These are phyloP conservation scores for Lachancea nothofagi DNA, from an alignment of 805 yeast genomes.

Conservation along the genomic window DNA sequence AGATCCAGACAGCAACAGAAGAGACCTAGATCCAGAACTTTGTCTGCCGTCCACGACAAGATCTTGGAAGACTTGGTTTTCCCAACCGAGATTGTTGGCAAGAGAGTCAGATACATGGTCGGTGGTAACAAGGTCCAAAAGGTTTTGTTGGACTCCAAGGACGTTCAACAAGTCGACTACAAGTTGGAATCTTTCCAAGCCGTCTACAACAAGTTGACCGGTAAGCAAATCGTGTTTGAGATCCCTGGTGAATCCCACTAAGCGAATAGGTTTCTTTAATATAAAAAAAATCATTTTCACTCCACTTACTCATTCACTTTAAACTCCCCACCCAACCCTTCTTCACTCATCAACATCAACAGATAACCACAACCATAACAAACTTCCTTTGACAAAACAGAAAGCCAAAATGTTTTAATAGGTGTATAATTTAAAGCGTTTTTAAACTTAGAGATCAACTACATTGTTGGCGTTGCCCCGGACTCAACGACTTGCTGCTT, in stretches of 20 bases:
- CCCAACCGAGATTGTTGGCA: conserved; percentile 99
- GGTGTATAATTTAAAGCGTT: conserved; percentile 29
- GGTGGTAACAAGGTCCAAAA: conserved; percentile 99
- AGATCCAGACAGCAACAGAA: conserved; percentile 89
- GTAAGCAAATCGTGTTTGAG: conserved; percentile 99
- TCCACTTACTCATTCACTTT: no score
- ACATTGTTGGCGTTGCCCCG: background rate
- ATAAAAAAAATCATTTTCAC: conserved; percentile 3
- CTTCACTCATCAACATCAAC: conserved; percentile 11
- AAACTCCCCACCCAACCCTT: background rate
- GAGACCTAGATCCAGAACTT: conserved; percentile 99
- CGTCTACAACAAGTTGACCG: conserved; percentile 96
- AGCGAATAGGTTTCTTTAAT: conserved; percentile 8
- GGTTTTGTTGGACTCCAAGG: conserved; percentile 96
- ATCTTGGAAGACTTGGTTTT: conserved; percentile 97
- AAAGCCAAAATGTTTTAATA: conserved; percentile 22
- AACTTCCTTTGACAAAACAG: conserved; percentile 8
- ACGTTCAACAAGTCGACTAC: conserved; percentile 93
- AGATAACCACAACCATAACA: conserved; percentile 3
- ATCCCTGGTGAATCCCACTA: conserved; percentile 52
- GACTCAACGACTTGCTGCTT: conserved; percentile 3
- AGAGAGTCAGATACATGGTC: conserved; percentile 97
- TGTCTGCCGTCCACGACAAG: conserved; percentile 97
- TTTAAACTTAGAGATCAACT: background rate
- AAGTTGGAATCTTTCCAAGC: conserved; percentile 99